Conservation (phyloP, 2,329 filamentous ascomycete genomes). For the Aspergillus quadricinctus region DNA sequence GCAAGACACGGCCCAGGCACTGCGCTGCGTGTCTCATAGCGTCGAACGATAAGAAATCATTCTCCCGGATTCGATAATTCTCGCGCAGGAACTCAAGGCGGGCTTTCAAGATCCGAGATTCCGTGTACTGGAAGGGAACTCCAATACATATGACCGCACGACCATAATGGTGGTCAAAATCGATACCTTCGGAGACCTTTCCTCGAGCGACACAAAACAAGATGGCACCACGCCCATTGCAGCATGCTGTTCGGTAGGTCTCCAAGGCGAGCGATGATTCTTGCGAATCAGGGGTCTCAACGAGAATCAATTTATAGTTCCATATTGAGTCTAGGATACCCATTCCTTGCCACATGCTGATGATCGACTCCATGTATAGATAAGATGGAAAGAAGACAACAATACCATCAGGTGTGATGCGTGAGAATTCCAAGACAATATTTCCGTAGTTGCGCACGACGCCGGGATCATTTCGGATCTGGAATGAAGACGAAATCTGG, state of each 20-base stretch:
- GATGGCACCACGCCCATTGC: conserved; percentile 90
- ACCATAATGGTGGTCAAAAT: conserved; percentile 98
- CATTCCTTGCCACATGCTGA: conserved; percentile 99
- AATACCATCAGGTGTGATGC: conserved; percentile 91
- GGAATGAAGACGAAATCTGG: conserved; percentile 86
- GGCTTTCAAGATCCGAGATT: conserved; percentile 93
- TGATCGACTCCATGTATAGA: conserved; percentile 98
- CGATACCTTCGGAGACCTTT: conserved; percentile 96
- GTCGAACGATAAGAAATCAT: conserved; percentile 97
- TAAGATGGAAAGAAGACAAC: conserved; percentile 99
- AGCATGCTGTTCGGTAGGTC: conserved; percentile 95
- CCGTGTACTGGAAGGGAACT: conserved; percentile 97
- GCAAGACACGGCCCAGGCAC: conserved; percentile 86
- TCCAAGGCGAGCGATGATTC: conserved; percentile 94
- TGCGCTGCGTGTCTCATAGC: conserved; percentile 99
- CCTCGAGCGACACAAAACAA: conserved; percentile 92
- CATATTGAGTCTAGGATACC: conserved; percentile 95
- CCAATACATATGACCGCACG: conserved; percentile 94
- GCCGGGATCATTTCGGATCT: conserved; percentile 89
- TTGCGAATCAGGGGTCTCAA: conserved; percentile 95
- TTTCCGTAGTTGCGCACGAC: conserved; percentile 98
- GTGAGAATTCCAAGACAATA: conserved; percentile 88
- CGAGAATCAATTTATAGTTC: conserved; percentile 98
- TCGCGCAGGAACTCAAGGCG: conserved; percentile 93
- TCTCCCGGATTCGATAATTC: conserved; percentile 93